Evolutionary conservation across 495 filamentous ascomycete species (phyloP), one percentile per base, ranked within the genome.

Genomic region (Lindgomyces ingoldianus): DNA sequence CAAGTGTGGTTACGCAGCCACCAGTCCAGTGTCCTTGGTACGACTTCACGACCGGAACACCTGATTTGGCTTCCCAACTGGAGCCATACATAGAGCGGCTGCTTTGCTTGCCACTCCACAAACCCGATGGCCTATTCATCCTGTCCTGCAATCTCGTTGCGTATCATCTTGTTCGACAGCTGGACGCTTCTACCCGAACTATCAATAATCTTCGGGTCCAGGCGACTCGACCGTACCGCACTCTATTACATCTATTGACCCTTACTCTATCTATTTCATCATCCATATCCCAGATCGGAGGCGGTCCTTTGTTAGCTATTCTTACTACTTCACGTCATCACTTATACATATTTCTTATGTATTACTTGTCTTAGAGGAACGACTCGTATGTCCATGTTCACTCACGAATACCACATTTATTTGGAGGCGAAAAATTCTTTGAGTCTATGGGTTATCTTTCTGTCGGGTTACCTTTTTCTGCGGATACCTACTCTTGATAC

Each of bases 221-320:
- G 64, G 57, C 57, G 64, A 67, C 57, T 67, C 50, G 57, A 62
- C 49, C 57, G 50, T 47, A 54, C 39, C 48, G 26, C 50, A 55
- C 48, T 18, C 53, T 53, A 18, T 18, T 16, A 8, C 21, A 46
- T 52, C 41, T 54, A 49, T 42, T 30, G 3, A 51, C 50, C 9
- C 25, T 36, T 57, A 48, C 25, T 22, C 12, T 26, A 26, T 16
- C 16, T 26, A 42, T 11, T 39, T 50, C 22, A 16, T 27, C 14
- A 22, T 19, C 19, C 4, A 25, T 21, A 29, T n/a, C 18, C 21
- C 14, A 24, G 24, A 42, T 27, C n/a, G 24, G n/a, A 4, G 19
- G 1, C 6, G 9, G 24, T 12, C 22, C 24, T 3, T 27, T 16
- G 27, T 52, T 52, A 27, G 30, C 6, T 41, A 3, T 33, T 22